Evolutionary conservation across 139 green algal genomes (phyloP).

Genomic region (Coccomyxa sp.): DNA sequence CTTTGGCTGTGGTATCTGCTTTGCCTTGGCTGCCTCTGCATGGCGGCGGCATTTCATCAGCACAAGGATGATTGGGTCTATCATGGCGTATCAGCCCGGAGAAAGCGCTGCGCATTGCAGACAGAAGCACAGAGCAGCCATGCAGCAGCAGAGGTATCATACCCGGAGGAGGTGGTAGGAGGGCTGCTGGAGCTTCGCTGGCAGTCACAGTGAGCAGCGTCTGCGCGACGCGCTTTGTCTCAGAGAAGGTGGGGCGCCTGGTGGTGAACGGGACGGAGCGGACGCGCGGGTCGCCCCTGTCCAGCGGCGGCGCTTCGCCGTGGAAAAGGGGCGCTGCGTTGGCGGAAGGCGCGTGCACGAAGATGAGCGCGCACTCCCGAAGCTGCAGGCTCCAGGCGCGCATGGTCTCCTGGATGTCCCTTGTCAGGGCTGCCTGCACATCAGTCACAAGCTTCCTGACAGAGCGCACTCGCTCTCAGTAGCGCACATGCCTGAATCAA

Average conservation of each 20-base stretch:
- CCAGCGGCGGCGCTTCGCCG: constrained; percentile 29
- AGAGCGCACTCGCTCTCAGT: too few species aligned
- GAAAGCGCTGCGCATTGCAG: neutral
- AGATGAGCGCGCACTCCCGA: constrained; percentile 45
- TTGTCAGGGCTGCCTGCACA: constrained; percentile 41
- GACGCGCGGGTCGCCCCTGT: constrained; percentile 50
- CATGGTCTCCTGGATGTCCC: constrained; percentile 61
- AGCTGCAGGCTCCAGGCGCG: constrained; percentile 48
- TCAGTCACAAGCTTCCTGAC: too few species aligned
- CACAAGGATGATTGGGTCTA: neutral
- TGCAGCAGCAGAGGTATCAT: neutral
- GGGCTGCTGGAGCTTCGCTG: neutral
- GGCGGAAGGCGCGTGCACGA: constrained; percentile 57
- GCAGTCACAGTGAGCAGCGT: constrained; percentile 56
- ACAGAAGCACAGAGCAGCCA: neutral
- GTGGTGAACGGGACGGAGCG: constrained; percentile 53
- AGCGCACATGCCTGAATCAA: too few species aligned
- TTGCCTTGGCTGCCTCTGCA: too few species aligned
- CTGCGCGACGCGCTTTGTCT: constrained; percentile 66
- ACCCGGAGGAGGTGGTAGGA: constrained; percentile 5
- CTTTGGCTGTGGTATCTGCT: too few species aligned
- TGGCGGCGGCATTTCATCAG: too few species aligned
- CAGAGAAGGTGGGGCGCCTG: constrained; percentile 80
- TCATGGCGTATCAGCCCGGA: neutral
- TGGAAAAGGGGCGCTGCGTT: constrained; percentile 47